Evolutionary conservation across 176 grass and related monocot species (phyloP), one percentile per base, ranked within the genome.

Genomic region (Aegilops longissima): DNA sequence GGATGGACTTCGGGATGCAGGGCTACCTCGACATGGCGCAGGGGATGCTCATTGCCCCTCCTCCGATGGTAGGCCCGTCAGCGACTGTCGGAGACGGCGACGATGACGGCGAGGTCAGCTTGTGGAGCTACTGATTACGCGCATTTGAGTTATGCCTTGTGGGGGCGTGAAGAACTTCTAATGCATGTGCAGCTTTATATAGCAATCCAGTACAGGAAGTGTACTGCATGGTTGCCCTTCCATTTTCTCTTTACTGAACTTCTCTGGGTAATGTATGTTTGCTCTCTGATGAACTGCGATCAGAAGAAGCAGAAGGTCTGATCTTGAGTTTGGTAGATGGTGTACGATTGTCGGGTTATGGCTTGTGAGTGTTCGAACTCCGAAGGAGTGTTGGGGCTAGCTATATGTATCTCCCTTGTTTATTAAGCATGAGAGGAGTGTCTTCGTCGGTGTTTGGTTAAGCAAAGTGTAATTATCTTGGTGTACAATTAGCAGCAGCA

Each of bases 21-120:
- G 95, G 89, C 4, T 98, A 95, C 81, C 78, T 92, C 73, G 95
- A 98, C 85, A 98, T 98, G 95, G 95, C 93, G 38, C 87, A 90
- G 40, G 95, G 95, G 38, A 92, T 98, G 93, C 87, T 98, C 54
- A 98, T 98, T 83, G 93, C 95, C 18, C 95, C 91, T 1, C 95
- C 95, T 3, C 87, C 88, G 2, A 86, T 85, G 75, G 82, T 61
- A 5, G 77, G 77, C n/a, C 49, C 80, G 12, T 85, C 80, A 1
- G 71, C 68, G 14, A 67, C 6, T 39, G 83, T 38, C 29, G 76
- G 81, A 1, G 90, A 84, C 24, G 82, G 84, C 13, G 81, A 85
- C 17, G 80, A 21, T 25, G 89, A 81, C 23, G 93, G 58, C 6
- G 89, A 90, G 78, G 63, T 95, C 39, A 78, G 14, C 24, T 83